A percentile compares a stretch with the other conserved stretches of the same genome.
phyloP scores from a whole-genome alignment of 78 protist species.

The Polysphondylium violaceum region DNA sequence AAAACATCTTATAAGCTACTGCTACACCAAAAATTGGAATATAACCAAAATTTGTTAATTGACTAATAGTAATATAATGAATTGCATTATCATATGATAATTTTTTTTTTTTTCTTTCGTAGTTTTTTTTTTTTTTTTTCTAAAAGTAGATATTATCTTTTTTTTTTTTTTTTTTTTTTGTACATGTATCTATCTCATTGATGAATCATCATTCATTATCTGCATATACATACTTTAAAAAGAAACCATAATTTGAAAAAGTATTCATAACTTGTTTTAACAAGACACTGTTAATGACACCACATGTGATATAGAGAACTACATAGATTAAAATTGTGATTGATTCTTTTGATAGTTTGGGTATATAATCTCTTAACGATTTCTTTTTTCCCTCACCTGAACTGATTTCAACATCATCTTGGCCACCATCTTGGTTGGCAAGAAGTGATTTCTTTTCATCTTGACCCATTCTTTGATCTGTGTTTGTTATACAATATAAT shows the following conservation, averaged over 20 bases:
- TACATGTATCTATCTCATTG: neutral
- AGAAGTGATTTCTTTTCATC: constrained; percentile 16
- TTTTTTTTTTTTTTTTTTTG: neutral
- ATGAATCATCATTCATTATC: too few relatives aligned
- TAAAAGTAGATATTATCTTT: too few relatives aligned
- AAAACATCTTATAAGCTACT: constrained; percentile 35
- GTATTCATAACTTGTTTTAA: constrained; percentile 46
- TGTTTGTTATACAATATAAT: too few relatives aligned
- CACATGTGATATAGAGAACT: constrained; percentile 39
- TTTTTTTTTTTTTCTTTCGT: neutral
- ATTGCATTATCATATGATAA: neutral
- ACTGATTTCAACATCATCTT: neutral
- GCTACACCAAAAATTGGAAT: constrained; percentile 52
- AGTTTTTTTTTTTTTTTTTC: neutral
- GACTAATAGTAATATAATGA: constrained; percentile 32
- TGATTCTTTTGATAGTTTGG: constrained; percentile 17
- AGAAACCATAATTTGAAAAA: constrained; percentile 64
- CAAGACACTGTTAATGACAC: constrained; percentile 65
- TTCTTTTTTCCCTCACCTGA: too few relatives aligned
- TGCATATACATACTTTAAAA: constrained; percentile 23
- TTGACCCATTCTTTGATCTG: neutral
- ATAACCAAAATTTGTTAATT: constrained; percentile 67
- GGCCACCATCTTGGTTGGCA: neutral
- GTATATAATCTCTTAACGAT: too few relatives aligned
- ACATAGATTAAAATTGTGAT: constrained; percentile 16